These are phyloP conservation scores for Neltuma alba DNA, from an alignment of 306 rosid genomes.

Conservation along the genomic window DNA sequence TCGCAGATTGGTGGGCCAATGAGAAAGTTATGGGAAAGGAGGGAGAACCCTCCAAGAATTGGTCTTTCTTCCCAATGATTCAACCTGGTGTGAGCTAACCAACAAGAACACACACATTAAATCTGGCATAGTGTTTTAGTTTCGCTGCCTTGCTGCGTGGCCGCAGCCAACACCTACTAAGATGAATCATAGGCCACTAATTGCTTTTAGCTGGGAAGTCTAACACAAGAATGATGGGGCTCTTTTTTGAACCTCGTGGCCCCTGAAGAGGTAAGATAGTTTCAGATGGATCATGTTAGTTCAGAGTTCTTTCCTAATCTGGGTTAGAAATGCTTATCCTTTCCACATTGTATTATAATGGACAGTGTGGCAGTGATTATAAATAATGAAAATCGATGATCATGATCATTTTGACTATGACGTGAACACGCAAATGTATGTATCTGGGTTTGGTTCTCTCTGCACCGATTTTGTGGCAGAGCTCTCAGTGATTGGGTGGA, in stretches of 20 bases:
- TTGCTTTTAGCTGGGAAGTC: slow-evolving; percentile 37
- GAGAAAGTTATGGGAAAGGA: slow-evolving; percentile 72
- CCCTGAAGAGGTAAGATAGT: slow-evolving; percentile 28
- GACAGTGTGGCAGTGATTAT: slow-evolving; percentile 19
- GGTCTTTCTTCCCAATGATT: slow-evolving; percentile 87
- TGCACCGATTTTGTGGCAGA: neutral
- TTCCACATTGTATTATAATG: slow-evolving; percentile 37
- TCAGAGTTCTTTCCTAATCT: slow-evolving; percentile 32
- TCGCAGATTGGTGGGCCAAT: slow-evolving; percentile 90
- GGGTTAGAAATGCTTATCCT: slow-evolving; percentile 33
- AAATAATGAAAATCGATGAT: slow-evolving; percentile 19
- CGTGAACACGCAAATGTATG: neutral
- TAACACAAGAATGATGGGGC: slow-evolving; percentile 43
- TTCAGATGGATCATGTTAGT: slow-evolving; percentile 28
- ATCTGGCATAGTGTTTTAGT: slow-evolving; percentile 31
- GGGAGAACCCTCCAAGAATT: slow-evolving; percentile 49
- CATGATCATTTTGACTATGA: slow-evolving; percentile 22
- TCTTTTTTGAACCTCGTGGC: slow-evolving; percentile 41
- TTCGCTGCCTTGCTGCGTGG: slow-evolving; percentile 32
- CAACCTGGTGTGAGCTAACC: slow-evolving; percentile 67
- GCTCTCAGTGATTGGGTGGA: neutral
- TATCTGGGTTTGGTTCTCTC: neutral
- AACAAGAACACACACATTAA: slow-evolving; percentile 26
- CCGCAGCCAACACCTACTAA: slow-evolving; percentile 24
- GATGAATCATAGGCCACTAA: slow-evolving; percentile 38